Percentiles rank a stretch among this genome's conserved stretches.
Evolutionary conservation across 345 rosid species (phyloP).

Genomic region (Linum trigynum): DNA sequence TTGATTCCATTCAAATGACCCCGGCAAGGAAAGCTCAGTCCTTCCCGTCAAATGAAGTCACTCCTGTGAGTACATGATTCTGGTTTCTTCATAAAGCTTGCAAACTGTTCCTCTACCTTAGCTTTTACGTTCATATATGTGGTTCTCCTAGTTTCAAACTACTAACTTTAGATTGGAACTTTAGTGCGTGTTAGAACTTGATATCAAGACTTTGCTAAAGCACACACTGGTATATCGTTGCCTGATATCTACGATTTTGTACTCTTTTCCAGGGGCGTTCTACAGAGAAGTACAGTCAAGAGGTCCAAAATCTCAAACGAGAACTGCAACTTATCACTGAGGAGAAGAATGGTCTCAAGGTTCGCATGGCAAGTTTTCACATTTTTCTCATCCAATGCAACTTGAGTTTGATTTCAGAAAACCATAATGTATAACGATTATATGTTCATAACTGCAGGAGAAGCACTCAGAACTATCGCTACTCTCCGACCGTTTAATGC

Average conservation of each 20-base stretch:
- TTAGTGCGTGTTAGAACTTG: neutral
- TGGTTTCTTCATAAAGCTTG: constrained; percentile 5
- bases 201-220: neutral
- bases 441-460: constrained; percentile 33
- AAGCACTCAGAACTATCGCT: constrained; percentile 45
- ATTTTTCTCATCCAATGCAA: too few species aligned
- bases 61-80: constrained; percentile 45
- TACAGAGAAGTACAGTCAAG: constrained; percentile 26
- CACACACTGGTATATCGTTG: neutral
- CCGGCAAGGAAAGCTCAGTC: constrained; percentile 64
- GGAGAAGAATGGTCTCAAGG: constrained; percentile 67
- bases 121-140: too few species aligned
- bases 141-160: too few species aligned
- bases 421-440: too few species aligned
- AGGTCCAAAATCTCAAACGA: constrained; percentile 50
- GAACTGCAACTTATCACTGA: constrained; percentile 40
- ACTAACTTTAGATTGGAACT: neutral
- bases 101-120: neutral
- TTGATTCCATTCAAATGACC: constrained; percentile 66
- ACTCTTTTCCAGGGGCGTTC: constrained; percentile 26
- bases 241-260: neutral
- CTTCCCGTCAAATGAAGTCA: constrained; percentile 35
- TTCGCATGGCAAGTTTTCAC: constrained; percentile 20
- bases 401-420: too few species aligned
- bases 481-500: constrained; percentile 39